Evolutionary conservation across 768 basidiomycete genomes (phyloP).

Genomic region (Gyrodon lividus): DNA sequence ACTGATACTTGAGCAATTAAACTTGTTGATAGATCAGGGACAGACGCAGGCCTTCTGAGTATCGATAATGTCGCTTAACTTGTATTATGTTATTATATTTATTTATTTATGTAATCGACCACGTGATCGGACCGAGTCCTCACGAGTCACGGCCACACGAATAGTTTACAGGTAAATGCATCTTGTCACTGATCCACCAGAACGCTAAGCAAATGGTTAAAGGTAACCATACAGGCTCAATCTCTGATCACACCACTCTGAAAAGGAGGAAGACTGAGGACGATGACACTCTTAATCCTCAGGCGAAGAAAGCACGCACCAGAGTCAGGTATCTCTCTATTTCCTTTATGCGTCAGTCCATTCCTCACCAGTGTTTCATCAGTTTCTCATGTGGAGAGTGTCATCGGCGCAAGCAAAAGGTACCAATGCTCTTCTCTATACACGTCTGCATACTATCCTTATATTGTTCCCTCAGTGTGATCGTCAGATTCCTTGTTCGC

Average conservation of each 20-base stretch:
- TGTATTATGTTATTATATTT: too few relatives aligned
- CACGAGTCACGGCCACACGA: conserved; percentile 5
- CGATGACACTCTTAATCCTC: conserved; percentile 43
- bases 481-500: conserved; percentile 80
- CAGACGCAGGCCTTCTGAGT: too few relatives aligned
- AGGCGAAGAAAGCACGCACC: conserved; percentile 64
- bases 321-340: conserved; percentile 64
- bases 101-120: conserved; percentile 1
- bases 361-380: conserved; percentile 9
- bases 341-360: background rate
- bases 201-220: conserved; percentile 29
- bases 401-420: conserved; percentile 87
- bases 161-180: conserved; percentile 7
- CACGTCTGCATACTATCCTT: conserved; percentile 18
- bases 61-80: too few relatives aligned
- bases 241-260: conserved; percentile 33
- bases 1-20: too few relatives aligned
- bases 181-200: conserved; percentile 34
- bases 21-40: too few relatives aligned
- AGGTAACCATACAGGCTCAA: conserved; percentile 15
- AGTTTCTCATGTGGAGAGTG: conserved; percentile 89
- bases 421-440: conserved; percentile 24
- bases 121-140: conserved; percentile 26
- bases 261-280: conserved; percentile 70
- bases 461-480: conserved; percentile 59